These are phyloP conservation scores for Sclerotinia sclerotiorum DNA, from an alignment of 2,329 filamentous ascomycete genomes.

Conservation along the genomic window DNA sequence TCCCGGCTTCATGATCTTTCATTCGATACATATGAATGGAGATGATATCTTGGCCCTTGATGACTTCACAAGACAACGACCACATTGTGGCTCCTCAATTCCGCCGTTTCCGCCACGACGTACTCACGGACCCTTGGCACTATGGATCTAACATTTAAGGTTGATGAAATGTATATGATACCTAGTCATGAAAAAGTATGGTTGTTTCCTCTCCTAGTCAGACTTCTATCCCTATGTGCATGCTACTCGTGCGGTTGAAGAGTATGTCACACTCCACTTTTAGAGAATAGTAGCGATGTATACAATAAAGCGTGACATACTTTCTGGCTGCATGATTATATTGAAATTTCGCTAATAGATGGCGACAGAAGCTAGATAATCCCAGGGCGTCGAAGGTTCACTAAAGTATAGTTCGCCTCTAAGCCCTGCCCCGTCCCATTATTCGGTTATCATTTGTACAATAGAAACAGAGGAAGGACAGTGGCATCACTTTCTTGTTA, in stretches of 20 bases:
- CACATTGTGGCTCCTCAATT: constrained; percentile 8
- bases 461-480: background rate
- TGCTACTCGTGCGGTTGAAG: too few relatives aligned
- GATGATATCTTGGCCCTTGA: background rate
- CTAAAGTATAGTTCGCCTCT: too few relatives aligned
- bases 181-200: background rate
- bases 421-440: too few relatives aligned
- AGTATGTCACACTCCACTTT: too few relatives aligned
- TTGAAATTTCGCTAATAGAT: too few relatives aligned
- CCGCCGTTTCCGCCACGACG: background rate
- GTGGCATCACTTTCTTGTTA: background rate
- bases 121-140: background rate
- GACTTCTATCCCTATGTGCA: too few relatives aligned
- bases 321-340: too few relatives aligned
- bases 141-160: background rate
- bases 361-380: background rate
- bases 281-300: too few relatives aligned
- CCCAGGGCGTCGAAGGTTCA: too few relatives aligned
- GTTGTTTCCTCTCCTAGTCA: background rate
- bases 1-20: background rate
- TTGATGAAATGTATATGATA: background rate
- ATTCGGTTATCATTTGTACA: background rate
- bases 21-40: background rate
- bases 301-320: too few relatives aligned
- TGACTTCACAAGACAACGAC: background rate